Base-by-base conservation (phyloP, 306 rosid species). In the Psophocarpus tetragonolobus region DNA sequence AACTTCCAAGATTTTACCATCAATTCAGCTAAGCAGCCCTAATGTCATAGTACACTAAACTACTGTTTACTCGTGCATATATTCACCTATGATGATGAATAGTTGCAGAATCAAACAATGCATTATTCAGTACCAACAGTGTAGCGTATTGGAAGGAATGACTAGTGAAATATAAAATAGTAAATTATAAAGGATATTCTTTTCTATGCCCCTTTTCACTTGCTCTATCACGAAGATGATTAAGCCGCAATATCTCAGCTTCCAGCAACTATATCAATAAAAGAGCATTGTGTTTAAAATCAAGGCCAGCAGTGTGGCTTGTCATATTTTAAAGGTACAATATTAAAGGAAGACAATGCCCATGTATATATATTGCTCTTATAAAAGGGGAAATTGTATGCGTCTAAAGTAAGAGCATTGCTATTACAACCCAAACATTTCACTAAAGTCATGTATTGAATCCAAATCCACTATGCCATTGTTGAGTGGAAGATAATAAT, bases 181-280 rank as follows among this genome's bases (percentile, higher is more conserved):
- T 27, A 77, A 54, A 82, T 21, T 82, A 75, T 77, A 81, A 95
- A 92, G 98, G 98, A 95, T 95, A 95, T 95, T 95, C 97, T 82
- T 92, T 93, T 79, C 81, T 74, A 71, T 73, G 87, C 76, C 97
- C 97, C 85, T 91, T 92, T 83, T 91, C 97, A 84, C 88, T 92
- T 78, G 98, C 97, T 78, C 92, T 87, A 81, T 87, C 91, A 42
- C 90, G 97, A 38, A 95, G 97, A 81, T 91, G 88, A 75, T 69
- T 89, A 68, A 91, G 87, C 71, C 79, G 87, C 81, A 88, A 73
- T 64, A 82, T 86, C 90, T 95, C 97, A 61, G 87, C 87, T 50
- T 84, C 91, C 80, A 92, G 87, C 79, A 77, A 73, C 98, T 95
- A 83, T 20, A 88, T 69, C 76, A 85, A 56, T 38, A 76, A 68